Percentiles rank a stretch among this genome's conserved stretches.
phyloP scores from a whole-genome alignment of 1,139 yeast species.

The Nadsonia starkeyi-henricii region DNA sequence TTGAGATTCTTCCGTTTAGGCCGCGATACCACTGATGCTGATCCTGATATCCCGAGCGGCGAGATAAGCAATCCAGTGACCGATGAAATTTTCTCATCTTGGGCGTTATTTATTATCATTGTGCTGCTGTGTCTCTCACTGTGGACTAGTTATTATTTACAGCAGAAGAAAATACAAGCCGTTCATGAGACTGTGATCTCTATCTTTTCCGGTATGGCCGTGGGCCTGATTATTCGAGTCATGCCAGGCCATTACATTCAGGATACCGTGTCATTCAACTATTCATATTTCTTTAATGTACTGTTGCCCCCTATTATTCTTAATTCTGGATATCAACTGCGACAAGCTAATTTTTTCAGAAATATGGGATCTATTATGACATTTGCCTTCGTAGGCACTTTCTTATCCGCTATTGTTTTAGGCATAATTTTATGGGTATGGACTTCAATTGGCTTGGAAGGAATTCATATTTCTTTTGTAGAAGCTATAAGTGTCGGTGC shows the following conservation, averaged over 20 bases:
- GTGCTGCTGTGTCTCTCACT: constrained; percentile 72
- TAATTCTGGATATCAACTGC: constrained; percentile 91
- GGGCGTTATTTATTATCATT: constrained; percentile 87
- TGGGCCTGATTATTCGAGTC: constrained; percentile 77
- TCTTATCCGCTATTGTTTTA: constrained; percentile 75
- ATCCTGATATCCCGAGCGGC: constrained; percentile 33
- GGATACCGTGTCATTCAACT: constrained; percentile 90
- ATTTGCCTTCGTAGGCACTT: constrained; percentile 96
- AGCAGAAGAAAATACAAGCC: constrained; percentile 82
- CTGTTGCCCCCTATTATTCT: constrained; percentile 90
- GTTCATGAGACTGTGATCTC: constrained; percentile 94
- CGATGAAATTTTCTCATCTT: constrained; percentile 88
- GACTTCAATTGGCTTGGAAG: constrained; percentile 86
- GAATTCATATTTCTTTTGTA: constrained; percentile 75
- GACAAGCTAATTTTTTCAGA: constrained; percentile 87
- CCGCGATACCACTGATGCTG: constrained; percentile 28
- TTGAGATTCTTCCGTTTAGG: not conserved
- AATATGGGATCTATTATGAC: constrained; percentile 84
- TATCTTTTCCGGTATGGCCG: constrained; percentile 92
- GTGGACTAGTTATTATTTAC: constrained; percentile 90
- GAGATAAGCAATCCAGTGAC: constrained; percentile 79
- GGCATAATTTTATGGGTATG: constrained; percentile 78
- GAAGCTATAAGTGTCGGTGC: constrained; percentile 98
- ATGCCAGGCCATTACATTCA: constrained; percentile 96
- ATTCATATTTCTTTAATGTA: constrained; percentile 86